phyloP scores from a whole-genome alignment of 805 yeast species.

The Maudiozyma turicensis region DNA sequence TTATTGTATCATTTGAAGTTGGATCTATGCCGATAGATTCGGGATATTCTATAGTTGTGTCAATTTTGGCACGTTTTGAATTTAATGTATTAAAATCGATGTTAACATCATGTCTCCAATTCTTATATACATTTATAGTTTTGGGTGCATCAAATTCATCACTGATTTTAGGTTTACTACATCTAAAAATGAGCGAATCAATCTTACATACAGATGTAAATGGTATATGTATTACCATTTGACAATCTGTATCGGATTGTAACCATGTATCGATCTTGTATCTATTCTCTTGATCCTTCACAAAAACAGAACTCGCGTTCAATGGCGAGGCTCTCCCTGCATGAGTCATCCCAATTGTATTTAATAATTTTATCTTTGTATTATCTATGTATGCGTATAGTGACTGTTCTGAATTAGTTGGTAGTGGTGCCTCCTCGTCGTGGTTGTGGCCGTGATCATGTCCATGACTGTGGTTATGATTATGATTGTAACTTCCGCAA shows the following conservation, averaged over 20 bases:
- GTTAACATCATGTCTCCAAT: constrained; percentile 34
- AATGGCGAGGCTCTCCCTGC: constrained; percentile 6
- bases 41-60: constrained; percentile 54
- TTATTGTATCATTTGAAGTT: constrained; percentile 35
- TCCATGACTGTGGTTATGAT: constrained; percentile 32
- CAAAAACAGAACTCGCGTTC: constrained; percentile 31
- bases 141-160: constrained; percentile 55
- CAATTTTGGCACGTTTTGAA: constrained; percentile 35
- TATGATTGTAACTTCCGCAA: constrained; percentile 11
- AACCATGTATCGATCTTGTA: constrained; percentile 39
- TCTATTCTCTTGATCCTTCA: constrained; percentile 43
- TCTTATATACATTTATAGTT: constrained; percentile 61
- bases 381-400: constrained; percentile 52
- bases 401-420: constrained; percentile 64
- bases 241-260: constrained; percentile 73
- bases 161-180: constrained; percentile 29
- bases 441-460: constrained; percentile 31
- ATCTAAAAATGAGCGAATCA: constrained; percentile 61
- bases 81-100: constrained; percentile 61
- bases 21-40: constrained; percentile 35
- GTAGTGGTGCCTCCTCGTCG: constrained; percentile 49
- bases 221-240: constrained; percentile 67
- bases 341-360: constrained; percentile 36
- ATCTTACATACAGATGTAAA: constrained; percentile 68
- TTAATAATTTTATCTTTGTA: constrained; percentile 51